Base-by-base conservation (phyloP, 441 rosid species). In the Adansonia madagascariensis region DNA sequence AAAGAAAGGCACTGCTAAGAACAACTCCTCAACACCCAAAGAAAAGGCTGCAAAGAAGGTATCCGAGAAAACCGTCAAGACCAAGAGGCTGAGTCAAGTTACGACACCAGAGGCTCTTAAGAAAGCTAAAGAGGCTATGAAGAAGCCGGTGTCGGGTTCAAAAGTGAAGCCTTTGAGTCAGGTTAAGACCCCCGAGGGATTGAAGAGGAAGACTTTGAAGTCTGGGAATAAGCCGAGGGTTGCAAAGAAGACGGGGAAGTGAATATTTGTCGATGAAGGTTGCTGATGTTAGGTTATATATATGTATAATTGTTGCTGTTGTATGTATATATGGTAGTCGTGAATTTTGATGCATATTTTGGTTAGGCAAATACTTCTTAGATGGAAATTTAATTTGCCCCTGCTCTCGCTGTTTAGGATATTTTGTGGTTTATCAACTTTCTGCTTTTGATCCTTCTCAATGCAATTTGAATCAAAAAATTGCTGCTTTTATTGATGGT, bases 81-180 rank as follows among this genome's bases (percentile, higher is more conserved):
- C 67, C 47, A 53, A 73, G 78, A 79, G 81, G 77, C 70, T 84
- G 75, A 79, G 84, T 67, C 85, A 75, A 75, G 74, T 84, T 8
- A 80, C 82, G 75, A 82, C 84, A 6, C 85, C 87, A 12, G 82
- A 84, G 59, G 77, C 63, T 52, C 35, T 80, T 2, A 82, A 80
- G 83, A 84, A 65, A 61, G 46, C 56, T 6, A 81, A 67, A 44
- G 77, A 71, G 49, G 71, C 57, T 2, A 74, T 9, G 64, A 79
- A 77, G 57, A 59, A 77, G 59, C 11, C 31, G 8, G 79, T 39
- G 44, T 61, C 68, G 9, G 66, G 22, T 52, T 66, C 8, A 4
- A 84, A 72, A 76, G 46, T 62, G 80, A 84, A 79, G 80, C 79
- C 75, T 9, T 2, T 74, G 80, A 82, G 84, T 74, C 73, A 82